phyloP scores from a whole-genome alignment of 192 early-diverging fungal genomes.

The Anaeromyces robustus region DNA sequence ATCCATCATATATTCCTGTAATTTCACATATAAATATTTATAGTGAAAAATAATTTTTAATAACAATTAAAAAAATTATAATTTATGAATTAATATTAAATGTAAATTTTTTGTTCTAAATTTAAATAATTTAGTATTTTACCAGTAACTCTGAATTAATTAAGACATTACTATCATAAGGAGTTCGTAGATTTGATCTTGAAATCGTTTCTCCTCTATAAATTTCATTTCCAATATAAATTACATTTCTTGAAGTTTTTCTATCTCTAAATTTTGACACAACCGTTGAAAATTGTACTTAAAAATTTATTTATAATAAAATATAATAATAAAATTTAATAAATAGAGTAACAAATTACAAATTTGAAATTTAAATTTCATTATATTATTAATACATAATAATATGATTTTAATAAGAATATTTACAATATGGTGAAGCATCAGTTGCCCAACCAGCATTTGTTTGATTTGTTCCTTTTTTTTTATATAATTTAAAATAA shows the following conservation, averaged over 20 bases:
- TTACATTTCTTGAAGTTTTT: constrained; percentile 17
- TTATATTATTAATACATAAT: too few relatives aligned
- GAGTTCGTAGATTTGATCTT: constrained; percentile 31
- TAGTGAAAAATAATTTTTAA: constrained; percentile 20
- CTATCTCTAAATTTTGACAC: constrained; percentile 49
- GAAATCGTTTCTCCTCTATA: constrained; percentile 27
- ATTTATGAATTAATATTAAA: too few relatives aligned
- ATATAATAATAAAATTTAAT: too few relatives aligned
- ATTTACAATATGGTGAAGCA: background rate
- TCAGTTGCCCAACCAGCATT: background rate
- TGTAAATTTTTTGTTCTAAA: too few relatives aligned
- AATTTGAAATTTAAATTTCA: too few relatives aligned
- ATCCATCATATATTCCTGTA: constrained; percentile 73
- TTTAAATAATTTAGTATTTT: too few relatives aligned
- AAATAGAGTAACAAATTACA: too few relatives aligned
- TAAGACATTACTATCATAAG: constrained; percentile 49
- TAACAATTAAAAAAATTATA: too few relatives aligned
- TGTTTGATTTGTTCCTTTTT: background rate
- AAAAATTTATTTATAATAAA: background rate
- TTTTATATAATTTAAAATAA: background rate
- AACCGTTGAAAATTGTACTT: constrained; percentile 58
- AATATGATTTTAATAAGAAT: background rate
- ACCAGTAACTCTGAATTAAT: constrained; percentile 64
- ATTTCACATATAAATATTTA: too few relatives aligned
- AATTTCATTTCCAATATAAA: constrained; percentile 54